These are phyloP conservation scores for Stachybotrys elegans DNA, from an alignment of 2,329 filamentous ascomycete genomes.

Conservation along the genomic window DNA sequence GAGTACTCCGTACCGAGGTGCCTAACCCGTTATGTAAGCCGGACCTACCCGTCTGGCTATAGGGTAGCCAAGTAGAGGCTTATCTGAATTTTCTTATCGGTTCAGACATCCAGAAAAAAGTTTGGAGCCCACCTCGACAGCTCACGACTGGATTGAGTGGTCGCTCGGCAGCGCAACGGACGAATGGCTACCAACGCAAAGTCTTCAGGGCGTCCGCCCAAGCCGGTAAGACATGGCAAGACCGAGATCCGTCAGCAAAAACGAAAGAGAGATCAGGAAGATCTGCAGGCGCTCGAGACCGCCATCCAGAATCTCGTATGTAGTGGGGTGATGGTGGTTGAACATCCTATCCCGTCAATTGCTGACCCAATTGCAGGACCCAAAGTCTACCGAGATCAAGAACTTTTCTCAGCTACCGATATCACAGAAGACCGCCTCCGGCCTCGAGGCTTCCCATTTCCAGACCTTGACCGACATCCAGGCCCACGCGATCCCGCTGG, in stretches of 20 bases:
- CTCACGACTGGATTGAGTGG: too few relatives aligned
- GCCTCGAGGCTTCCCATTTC: slow-evolving; percentile 83
- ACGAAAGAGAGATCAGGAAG: slow-evolving; percentile 31
- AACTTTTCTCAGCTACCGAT: slow-evolving; percentile 82
- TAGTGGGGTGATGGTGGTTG: slow-evolving; percentile 6
- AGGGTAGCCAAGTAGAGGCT: too few relatives aligned
- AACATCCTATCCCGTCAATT: too few relatives aligned
- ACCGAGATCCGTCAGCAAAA: slow-evolving; percentile 30
- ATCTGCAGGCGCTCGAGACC: slow-evolving; percentile 26
- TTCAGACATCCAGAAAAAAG: too few relatives aligned
- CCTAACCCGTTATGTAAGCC: too few relatives aligned
- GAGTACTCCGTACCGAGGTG: too few relatives aligned
- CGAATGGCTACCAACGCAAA: slow-evolving; percentile 19
- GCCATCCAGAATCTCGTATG: slow-evolving; percentile 28
- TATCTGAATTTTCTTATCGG: too few relatives aligned
- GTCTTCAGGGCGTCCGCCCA: slow-evolving; percentile 16
- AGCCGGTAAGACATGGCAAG: slow-evolving; percentile 21
- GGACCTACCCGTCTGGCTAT: too few relatives aligned
- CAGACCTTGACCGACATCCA: slow-evolving; percentile 90
- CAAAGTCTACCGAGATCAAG: slow-evolving; percentile 52
- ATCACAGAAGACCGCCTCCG: slow-evolving; percentile 71
- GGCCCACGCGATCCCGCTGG: slow-evolving; percentile 79
- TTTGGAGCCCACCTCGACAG: too few relatives aligned
- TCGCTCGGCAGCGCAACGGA: too few relatives aligned
- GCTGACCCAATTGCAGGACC: slow-evolving; percentile 42